phyloP scores from a whole-genome alignment of 495 filamentous ascomycete species.

The Geoglossum glabrum region DNA sequence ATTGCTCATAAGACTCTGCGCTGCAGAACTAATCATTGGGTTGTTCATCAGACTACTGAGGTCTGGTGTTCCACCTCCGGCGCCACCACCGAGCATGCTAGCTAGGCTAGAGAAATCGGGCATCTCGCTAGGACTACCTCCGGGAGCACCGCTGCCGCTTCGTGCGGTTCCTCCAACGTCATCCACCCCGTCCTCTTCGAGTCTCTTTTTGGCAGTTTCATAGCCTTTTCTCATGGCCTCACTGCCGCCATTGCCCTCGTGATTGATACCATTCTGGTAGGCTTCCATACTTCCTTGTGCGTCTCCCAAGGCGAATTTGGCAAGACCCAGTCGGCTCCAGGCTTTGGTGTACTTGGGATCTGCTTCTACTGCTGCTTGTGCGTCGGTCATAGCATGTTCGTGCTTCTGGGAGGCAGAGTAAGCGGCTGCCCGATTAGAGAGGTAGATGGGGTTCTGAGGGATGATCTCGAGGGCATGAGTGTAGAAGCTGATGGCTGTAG shows the following conservation, averaged over 20 bases:
- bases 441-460: slow-evolving; percentile 83
- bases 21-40: slow-evolving; percentile 93
- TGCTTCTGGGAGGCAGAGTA: slow-evolving; percentile 66
- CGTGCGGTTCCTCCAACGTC: slow-evolving; percentile 27
- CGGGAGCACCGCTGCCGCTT: slow-evolving; percentile 3
- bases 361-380: slow-evolving; percentile 63
- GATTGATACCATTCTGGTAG: slow-evolving; percentile 79
- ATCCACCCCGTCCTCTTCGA: slow-evolving; percentile 46
- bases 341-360: slow-evolving; percentile 93
- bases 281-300: slow-evolving; percentile 84
- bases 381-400: slow-evolving; percentile 60
- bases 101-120: slow-evolving; percentile 58
- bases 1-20: slow-evolving; percentile 91
- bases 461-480: slow-evolving; percentile 59
- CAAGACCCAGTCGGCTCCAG: slow-evolving; percentile 81
- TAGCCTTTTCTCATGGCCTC: slow-evolving; percentile 87
- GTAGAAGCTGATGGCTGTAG: slow-evolving; percentile 62
- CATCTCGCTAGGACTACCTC: slow-evolving; percentile 34
- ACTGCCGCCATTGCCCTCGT: slow-evolving; percentile 78
- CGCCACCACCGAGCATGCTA: slow-evolving; percentile 47
- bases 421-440: slow-evolving; percentile 91
- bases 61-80: slow-evolving; percentile 65
- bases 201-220: slow-evolving; percentile 69
- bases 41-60: slow-evolving; percentile 76
- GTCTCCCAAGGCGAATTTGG: slow-evolving; percentile 76